phyloP scores from a whole-genome alignment of 2,329 filamentous ascomycete species.

The Penicillium hesseltinei region DNA sequence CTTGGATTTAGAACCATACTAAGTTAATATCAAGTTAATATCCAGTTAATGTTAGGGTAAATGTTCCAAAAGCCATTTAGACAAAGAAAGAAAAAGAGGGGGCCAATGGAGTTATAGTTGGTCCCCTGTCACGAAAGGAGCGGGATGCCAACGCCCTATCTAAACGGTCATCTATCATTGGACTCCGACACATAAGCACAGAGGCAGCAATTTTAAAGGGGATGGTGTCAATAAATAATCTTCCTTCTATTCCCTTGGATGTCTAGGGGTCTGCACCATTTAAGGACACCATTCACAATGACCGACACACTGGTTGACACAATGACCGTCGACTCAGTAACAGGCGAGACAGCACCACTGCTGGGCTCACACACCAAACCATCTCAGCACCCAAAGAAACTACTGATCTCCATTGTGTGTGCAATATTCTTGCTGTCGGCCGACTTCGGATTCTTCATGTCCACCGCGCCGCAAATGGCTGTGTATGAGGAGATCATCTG shows the following conservation, averaged over 20 bases:
- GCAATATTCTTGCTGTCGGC: slow-evolving; percentile 17
- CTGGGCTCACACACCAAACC: neutral
- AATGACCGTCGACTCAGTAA: neutral
- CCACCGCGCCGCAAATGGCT: slow-evolving; percentile 24
- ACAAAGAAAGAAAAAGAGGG: neutral
- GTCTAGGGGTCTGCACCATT: neutral
- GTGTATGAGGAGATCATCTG: slow-evolving; percentile 32
- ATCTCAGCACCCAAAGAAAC: slow-evolving; percentile 13
- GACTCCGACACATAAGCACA: neutral
- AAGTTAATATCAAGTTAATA: no score
- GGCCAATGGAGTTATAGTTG: no score
- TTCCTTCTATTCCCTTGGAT: neutral
- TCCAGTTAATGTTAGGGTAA: no score
- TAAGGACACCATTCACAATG: neutral
- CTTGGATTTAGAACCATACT: no score
- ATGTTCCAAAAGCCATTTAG: no score
- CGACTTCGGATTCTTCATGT: slow-evolving; percentile 26
- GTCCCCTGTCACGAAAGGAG: neutral
- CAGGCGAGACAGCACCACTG: slow-evolving; percentile 13
- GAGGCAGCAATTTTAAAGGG: neutral
- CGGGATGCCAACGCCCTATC: neutral
- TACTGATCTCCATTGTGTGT: slow-evolving; percentile 16
- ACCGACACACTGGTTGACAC: neutral
- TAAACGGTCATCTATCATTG: neutral
- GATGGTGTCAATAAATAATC: neutral